These are phyloP conservation scores for Saturnispora gosingensis DNA, from an alignment of 805 yeast species.

Conservation along the genomic window DNA sequence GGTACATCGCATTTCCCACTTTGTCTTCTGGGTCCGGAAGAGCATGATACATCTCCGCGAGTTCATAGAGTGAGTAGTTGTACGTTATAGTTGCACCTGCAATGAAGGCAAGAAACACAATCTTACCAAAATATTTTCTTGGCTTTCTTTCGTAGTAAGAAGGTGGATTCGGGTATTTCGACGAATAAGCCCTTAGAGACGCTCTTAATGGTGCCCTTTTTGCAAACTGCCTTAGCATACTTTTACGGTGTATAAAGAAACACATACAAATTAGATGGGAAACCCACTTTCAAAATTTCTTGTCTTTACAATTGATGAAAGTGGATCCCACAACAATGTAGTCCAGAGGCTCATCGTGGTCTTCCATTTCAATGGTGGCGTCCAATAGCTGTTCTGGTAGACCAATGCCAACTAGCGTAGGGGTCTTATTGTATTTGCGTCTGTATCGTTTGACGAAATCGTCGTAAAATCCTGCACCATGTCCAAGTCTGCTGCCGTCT, in stretches of 20 bases:
- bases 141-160: constrained; percentile 10
- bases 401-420: constrained; percentile 54
- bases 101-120: constrained; percentile 13
- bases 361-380: constrained; percentile 40
- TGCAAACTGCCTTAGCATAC: neutral
- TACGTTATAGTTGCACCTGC: constrained; percentile 22
- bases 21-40: constrained; percentile 15
- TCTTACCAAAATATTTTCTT: constrained; percentile 8
- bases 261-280: neutral
- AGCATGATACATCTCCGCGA: constrained; percentile 18
- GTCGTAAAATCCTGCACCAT: constrained; percentile 92
- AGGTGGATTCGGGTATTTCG: constrained; percentile 17
- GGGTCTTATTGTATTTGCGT: constrained; percentile 27
- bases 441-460: constrained; percentile 49
- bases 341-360: constrained; percentile 56
- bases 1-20: constrained; percentile 18
- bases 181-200: constrained; percentile 1
- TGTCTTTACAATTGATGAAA: constrained; percentile 10
- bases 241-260: neutral
- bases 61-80: constrained; percentile 22
- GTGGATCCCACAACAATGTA: constrained; percentile 37
- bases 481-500: constrained; percentile 55
- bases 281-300: neutral
- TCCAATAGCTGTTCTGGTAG: constrained; percentile 51
- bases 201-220: neutral